These are phyloP conservation scores for Chytriomyces sp. DNA, from an alignment of 192 early-diverging fungal genomes.

Conservation along the genomic window DNA sequence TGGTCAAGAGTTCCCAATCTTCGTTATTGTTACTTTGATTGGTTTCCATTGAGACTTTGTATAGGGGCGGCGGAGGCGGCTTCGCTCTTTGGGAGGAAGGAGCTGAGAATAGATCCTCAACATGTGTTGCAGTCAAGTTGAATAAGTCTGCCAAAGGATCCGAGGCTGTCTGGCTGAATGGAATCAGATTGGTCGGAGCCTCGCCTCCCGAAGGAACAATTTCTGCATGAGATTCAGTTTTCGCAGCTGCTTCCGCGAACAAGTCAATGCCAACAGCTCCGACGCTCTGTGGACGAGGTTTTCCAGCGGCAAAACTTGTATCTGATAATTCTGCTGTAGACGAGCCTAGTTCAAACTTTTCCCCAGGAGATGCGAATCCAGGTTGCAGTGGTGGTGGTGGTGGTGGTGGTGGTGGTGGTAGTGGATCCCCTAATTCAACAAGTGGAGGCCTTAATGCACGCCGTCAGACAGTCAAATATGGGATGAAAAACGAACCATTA, in stretches of 20 bases:
- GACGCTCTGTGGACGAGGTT: constrained; percentile 44
- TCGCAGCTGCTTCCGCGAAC: constrained; percentile 32
- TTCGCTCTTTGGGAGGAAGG: constrained; percentile 3
- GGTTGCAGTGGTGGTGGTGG: constrained; percentile 51
- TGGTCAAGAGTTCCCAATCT: constrained; percentile 26
- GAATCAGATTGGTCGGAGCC: background rate
- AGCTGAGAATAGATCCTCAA: background rate
- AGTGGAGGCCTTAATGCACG: too few relatives aligned
- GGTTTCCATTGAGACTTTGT: constrained; percentile 7
- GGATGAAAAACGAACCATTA: too few relatives aligned
- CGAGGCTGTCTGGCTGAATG: background rate
- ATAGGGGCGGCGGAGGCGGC: constrained; percentile 18
- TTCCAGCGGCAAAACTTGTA: constrained; percentile 22
- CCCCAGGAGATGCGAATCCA: constrained; percentile 33
- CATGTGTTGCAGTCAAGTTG: background rate
- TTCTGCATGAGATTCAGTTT: constrained; percentile 25
- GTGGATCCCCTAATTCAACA: too few relatives aligned
- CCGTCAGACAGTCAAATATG: too few relatives aligned
- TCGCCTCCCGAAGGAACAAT: background rate
- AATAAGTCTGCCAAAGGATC: background rate
- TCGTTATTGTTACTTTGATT: constrained; percentile 4
- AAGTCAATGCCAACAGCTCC: constrained; percentile 39
- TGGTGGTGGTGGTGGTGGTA: constrained; percentile 40
- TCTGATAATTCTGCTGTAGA: constrained; percentile 8
- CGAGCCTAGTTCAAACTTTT: constrained; percentile 33